Evolutionary conservation across 2,329 filamentous ascomycete species (phyloP).

Genomic region (Botrytis fabae): DNA sequence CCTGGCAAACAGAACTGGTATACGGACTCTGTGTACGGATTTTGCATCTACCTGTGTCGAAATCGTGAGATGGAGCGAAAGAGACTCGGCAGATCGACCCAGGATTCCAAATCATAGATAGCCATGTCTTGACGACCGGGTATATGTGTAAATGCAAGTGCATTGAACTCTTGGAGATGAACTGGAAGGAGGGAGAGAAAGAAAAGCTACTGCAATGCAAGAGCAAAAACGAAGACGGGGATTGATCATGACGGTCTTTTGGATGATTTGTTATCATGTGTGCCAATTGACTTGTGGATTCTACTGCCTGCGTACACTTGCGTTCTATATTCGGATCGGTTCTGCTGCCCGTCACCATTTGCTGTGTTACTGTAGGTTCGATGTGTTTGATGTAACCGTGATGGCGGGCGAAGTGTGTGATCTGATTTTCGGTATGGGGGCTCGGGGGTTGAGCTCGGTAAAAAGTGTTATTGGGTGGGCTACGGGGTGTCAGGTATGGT

Average conservation of each 20-base stretch:
- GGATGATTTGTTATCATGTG: too few relatives aligned
- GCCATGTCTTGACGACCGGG: neutral
- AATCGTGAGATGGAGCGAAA: neutral
- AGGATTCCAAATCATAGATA: neutral
- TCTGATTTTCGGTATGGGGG: neutral
- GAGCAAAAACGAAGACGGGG: neutral
- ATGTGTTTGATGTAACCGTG: conserved; percentile 10
- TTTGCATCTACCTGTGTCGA: neutral
- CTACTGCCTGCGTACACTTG: neutral
- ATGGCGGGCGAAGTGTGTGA: neutral
- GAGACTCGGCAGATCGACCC: neutral
- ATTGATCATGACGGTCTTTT: neutral
- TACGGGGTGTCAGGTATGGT: neutral
- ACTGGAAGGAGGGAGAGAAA: neutral
- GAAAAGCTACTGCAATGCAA: neutral
- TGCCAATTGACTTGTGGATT: neutral
- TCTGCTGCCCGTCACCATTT: neutral
- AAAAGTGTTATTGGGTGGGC: neutral
- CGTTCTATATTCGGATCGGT: neutral
- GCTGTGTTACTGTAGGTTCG: neutral
- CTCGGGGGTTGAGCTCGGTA: neutral
- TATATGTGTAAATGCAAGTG: neutral
- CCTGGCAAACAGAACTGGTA: neutral
- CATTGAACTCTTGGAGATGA: neutral
- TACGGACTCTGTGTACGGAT: neutral